Conservation (phyloP, 495 filamentous ascomycete species). For the Tetracladium marchalianum region DNA sequence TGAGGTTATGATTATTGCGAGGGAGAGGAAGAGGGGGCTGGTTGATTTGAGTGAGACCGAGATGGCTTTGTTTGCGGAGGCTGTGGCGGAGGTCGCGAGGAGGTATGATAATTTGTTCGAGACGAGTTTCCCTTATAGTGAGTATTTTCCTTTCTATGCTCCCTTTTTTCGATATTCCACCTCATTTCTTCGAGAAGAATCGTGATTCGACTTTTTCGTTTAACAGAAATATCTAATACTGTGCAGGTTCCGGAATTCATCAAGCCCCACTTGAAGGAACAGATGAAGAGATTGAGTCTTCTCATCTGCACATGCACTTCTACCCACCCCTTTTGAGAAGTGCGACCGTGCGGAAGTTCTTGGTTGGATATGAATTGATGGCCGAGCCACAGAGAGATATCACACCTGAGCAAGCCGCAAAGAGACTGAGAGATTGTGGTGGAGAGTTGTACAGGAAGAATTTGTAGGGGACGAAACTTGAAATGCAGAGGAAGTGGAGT, state of each 20-base stretch:
- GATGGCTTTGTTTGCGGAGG: slow-evolving; percentile 62
- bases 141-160: slow-evolving; percentile 9
- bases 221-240: not conserved
- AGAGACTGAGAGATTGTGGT: slow-evolving; percentile 58
- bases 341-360: slow-evolving; percentile 88
- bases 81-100: slow-evolving; percentile 74
- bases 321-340: slow-evolving; percentile 89
- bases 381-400: slow-evolving; percentile 96
- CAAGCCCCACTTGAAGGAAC: slow-evolving; percentile 87
- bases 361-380: slow-evolving; percentile 93
- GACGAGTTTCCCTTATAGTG: slow-evolving; percentile 90
- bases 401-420: slow-evolving; percentile 91
- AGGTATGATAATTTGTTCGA: slow-evolving; percentile 96
- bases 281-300: slow-evolving; percentile 71
- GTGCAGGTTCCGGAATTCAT: slow-evolving; percentile 66
- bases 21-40: slow-evolving; percentile 67
- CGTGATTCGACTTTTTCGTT: not conserved
- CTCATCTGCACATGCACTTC: slow-evolving; percentile 94
- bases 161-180: not conserved
- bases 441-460: slow-evolving; percentile 77
- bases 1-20: slow-evolving; percentile 84
- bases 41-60: slow-evolving; percentile 69
- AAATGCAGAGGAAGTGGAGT: not conserved
- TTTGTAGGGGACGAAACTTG: slow-evolving; percentile 4
- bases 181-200: slow-evolving; percentile 4